phyloP scores from a whole-genome alignment of 495 filamentous ascomycete genomes.

The Tuber brumale region DNA sequence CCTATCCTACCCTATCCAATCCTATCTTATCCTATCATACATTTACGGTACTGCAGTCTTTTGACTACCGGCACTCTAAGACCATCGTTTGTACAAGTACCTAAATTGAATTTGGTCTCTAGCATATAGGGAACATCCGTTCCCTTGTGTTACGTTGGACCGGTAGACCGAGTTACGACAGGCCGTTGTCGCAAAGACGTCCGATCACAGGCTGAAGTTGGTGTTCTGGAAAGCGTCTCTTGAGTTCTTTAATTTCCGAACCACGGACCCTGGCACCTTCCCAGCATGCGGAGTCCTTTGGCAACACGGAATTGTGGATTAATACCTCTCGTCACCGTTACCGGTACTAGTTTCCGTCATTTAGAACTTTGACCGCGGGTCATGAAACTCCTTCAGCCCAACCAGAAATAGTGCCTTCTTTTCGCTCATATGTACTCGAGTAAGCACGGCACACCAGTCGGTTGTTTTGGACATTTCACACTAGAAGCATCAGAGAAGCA shows the following conservation, averaged over 20 bases:
- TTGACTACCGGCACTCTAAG: background rate
- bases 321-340: constrained; percentile 3
- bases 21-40: background rate
- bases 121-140: constrained; percentile 20
- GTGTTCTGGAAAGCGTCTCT: constrained; percentile 35
- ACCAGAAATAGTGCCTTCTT: background rate
- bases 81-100: background rate
- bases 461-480: background rate
- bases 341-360: background rate
- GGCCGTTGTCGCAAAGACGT: constrained; percentile 17
- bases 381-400: background rate
- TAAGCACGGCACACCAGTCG: background rate
- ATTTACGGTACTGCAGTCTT: background rate
- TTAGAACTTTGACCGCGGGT: background rate
- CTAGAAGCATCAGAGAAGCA: background rate
- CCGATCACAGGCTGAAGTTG: constrained; percentile 27
- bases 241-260: constrained; percentile 39
- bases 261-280: constrained; percentile 8
- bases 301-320: background rate
- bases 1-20: background rate
- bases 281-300: background rate
- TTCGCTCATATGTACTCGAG: background rate
- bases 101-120: background rate
- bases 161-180: constrained; percentile 16
- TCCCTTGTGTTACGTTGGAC: constrained; percentile 25